Evolutionary conservation across 768 basidiomycete species (phyloP).

Genomic region (Glaciozyma antarctica): DNA sequence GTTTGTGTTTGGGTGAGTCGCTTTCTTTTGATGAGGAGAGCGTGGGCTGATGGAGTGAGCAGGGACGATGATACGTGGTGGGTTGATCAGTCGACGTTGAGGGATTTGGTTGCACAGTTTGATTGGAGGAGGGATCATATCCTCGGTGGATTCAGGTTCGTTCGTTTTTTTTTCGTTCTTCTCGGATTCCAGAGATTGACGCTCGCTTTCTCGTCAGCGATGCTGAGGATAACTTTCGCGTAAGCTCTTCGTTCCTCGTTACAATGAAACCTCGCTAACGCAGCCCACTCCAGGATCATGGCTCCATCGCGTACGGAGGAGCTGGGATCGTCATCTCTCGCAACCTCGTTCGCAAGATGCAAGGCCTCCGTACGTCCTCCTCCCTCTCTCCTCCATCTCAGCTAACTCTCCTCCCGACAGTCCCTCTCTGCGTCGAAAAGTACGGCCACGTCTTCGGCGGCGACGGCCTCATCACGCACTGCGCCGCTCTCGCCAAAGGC

Average conservation of each 20-base stretch:
- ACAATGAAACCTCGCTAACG: slow-evolving; percentile 6
- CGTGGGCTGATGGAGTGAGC: neutral
- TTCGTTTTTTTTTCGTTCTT: too few species aligned
- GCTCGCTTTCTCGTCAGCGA: neutral
- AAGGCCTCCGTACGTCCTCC: slow-evolving; percentile 2
- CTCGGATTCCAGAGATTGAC: neutral
- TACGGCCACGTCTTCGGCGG: slow-evolving; percentile 21
- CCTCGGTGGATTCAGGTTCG: neutral
- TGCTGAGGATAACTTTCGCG: too few species aligned
- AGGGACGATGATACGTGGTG: slow-evolving; percentile 30
- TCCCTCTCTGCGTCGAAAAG: slow-evolving; percentile 13
- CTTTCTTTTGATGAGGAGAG: neutral
- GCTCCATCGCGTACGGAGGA: slow-evolving; percentile 23
- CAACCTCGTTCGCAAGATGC: slow-evolving; percentile 23
- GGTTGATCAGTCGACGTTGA: neutral
- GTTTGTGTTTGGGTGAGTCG: slow-evolving; percentile 19
- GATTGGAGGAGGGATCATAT: neutral
- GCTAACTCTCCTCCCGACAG: neutral
- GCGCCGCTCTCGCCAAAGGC: slow-evolving; percentile 9
- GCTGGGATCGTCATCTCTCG: slow-evolving; percentile 18
- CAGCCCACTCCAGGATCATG: slow-evolving; percentile 1
- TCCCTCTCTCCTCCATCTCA: neutral
- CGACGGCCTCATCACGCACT: slow-evolving; percentile 20
- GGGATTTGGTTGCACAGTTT: neutral
- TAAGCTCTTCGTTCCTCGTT: neutral